A percentile compares a stretch with the other conserved stretches of the same genome.
These are phyloP conservation scores for Fraxinus velutina DNA, from an alignment of 305 asterid species.

Conservation along the genomic window DNA sequence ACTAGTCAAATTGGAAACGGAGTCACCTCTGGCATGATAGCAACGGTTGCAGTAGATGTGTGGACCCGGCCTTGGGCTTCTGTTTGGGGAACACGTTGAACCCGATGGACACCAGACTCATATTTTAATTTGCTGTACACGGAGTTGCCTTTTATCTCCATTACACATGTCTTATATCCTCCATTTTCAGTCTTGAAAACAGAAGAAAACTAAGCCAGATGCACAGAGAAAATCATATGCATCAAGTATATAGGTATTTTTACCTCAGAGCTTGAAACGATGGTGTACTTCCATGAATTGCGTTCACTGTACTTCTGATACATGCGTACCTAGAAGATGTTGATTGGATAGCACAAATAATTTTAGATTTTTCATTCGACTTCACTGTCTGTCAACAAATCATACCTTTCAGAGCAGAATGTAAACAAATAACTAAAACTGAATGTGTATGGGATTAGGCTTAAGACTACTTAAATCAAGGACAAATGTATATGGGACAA, in stretches of 20 bases:
- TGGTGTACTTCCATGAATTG: slow-evolving; percentile 64
- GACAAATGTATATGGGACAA: neutral
- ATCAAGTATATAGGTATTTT: slow-evolving; percentile 17
- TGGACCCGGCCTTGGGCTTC: slow-evolving; percentile 98
- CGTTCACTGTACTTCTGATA: slow-evolving; percentile 80
- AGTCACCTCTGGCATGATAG: slow-evolving; percentile 95
- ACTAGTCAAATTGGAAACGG: neutral
- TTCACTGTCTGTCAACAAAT: no score
- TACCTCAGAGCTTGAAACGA: slow-evolving; percentile 86
- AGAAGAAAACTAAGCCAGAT: slow-evolving; percentile 28
- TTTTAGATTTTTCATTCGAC: neutral
- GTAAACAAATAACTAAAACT: neutral
- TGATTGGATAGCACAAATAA: slow-evolving; percentile 22
- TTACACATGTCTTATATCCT: slow-evolving; percentile 81
- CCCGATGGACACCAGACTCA: slow-evolving; percentile 97
- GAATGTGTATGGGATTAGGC: neutral
- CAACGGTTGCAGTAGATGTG: slow-evolving; percentile 95
- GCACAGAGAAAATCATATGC: slow-evolving; percentile 10
- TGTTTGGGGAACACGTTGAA: slow-evolving; percentile 96
- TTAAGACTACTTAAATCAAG: neutral
- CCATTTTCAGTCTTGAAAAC: slow-evolving; percentile 68
- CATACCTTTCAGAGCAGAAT: neutral
- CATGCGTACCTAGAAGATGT: slow-evolving; percentile 64
- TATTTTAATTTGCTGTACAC: slow-evolving; percentile 95
- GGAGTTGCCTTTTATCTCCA: slow-evolving; percentile 87